phyloP scores from a whole-genome alignment of 2,329 filamentous ascomycete species.

The Trichothecium roseum region DNA sequence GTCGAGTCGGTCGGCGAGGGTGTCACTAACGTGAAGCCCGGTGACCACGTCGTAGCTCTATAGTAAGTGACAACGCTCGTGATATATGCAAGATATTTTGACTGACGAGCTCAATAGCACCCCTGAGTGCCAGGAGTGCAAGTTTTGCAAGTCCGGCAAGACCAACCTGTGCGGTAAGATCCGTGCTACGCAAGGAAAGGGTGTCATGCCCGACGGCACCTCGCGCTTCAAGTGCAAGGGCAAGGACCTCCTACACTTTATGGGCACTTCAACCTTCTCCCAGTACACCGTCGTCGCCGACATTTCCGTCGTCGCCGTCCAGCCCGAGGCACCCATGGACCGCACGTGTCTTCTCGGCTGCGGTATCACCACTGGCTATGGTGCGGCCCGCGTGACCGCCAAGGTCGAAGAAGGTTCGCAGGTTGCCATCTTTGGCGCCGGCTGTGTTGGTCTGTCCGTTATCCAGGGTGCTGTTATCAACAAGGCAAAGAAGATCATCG shows the following conservation, averaged over 20 bases:
- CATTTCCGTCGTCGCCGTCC: conserved; percentile 93
- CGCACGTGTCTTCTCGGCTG: conserved; percentile 92
- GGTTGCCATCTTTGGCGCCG: conserved; percentile 87
- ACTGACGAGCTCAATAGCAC: conserved; percentile 46
- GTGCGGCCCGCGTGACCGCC: conserved; percentile 87
- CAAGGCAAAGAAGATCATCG: conserved; percentile 68
- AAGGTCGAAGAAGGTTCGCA: conserved; percentile 83
- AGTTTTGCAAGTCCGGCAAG: conserved; percentile 99
- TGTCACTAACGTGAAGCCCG: conserved; percentile 86
- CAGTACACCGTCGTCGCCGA: conserved; percentile 98
- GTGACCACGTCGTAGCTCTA: conserved; percentile 83
- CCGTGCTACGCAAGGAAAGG: conserved; percentile 87
- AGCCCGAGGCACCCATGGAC: conserved; percentile 86
- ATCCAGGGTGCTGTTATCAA: conserved; percentile 88
- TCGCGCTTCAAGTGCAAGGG: conserved; percentile 91
- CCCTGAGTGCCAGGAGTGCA: conserved; percentile 94
- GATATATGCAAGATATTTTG: background rate
- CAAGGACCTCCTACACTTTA: conserved; percentile 94
- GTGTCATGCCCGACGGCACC: conserved; percentile 95
- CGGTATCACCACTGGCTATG: conserved; percentile 97
- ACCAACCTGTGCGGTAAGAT: conserved; percentile 99
- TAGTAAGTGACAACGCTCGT: conserved; percentile 46
- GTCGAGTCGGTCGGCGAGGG: conserved; percentile 92
- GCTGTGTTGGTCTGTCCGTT: conserved; percentile 90
- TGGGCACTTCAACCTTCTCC: conserved; percentile 97